Conservation (phyloP, 768 basidiomycete species). For the Boletus patriciae region DNA sequence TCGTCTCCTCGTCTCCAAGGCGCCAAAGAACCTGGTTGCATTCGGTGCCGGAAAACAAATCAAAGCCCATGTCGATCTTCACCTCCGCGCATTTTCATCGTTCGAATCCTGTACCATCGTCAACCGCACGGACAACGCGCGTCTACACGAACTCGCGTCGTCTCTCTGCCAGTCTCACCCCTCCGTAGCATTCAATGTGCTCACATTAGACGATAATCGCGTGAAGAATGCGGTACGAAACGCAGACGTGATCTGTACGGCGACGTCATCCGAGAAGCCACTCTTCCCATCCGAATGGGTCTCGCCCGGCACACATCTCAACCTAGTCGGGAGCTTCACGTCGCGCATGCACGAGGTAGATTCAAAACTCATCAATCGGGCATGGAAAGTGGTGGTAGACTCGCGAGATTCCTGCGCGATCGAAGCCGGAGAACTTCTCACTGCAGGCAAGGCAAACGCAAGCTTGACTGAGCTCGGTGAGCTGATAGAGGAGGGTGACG, state of each 20-base stretch:
- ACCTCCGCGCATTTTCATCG: constrained; percentile 56
- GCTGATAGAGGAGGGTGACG: constrained; percentile 35
- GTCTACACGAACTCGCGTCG: constrained; percentile 42
- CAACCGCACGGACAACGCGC: constrained; percentile 56
- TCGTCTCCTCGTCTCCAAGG: constrained; percentile 45
- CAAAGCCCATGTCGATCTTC: constrained; percentile 60
- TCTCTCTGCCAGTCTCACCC: constrained; percentile 33
- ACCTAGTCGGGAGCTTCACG: constrained; percentile 81
- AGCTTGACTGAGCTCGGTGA: constrained; percentile 72
- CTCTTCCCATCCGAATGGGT: constrained; percentile 72
- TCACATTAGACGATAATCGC: constrained; percentile 8
- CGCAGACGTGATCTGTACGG: constrained; percentile 60
- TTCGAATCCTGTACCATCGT: constrained; percentile 57
- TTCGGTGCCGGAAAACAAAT: constrained; percentile 79
- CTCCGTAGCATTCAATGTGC: constrained; percentile 12
- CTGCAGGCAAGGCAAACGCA: constrained; percentile 38
- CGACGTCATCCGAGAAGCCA: constrained; percentile 68
- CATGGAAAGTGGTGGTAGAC: constrained; percentile 67
- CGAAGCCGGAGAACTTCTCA: constrained; percentile 86
- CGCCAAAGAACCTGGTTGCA: constrained; percentile 50
- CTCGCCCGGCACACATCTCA: constrained; percentile 60
- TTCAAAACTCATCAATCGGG: constrained; percentile 51
- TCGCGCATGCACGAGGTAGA: constrained; percentile 81
- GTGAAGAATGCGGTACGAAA: constrained; percentile 14
- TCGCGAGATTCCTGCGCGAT: constrained; percentile 64